These are phyloP conservation scores for Cicer pinnatifidum DNA, from an alignment of 306 rosid genomes.

Conservation along the genomic window DNA sequence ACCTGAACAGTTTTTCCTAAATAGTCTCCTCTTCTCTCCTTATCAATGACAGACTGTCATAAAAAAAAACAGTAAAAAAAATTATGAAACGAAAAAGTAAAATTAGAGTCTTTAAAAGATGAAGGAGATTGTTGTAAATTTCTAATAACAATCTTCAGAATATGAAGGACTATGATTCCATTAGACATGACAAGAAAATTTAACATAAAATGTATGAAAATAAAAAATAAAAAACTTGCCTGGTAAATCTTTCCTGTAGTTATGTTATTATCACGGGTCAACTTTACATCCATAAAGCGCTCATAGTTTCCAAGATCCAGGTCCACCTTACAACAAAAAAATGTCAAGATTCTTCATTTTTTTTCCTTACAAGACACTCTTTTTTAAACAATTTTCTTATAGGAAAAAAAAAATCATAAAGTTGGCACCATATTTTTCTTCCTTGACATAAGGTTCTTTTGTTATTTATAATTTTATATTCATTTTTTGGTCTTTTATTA, in stretches of 20 bases:
- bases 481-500: not conserved
- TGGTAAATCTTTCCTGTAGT: slow-evolving; percentile 96
- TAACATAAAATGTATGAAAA: not conserved
- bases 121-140: slow-evolving; percentile 25
- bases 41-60: slow-evolving; percentile 67
- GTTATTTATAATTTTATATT: not conserved
- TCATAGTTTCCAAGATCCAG: slow-evolving; percentile 98
- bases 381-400: slow-evolving; percentile 41
- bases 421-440: slow-evolving; percentile 29
- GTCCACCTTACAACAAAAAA: slow-evolving; percentile 80
- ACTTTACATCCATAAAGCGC: slow-evolving; percentile 80
- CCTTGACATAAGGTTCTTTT: slow-evolving; percentile 17
- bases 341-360: slow-evolving; percentile 42
- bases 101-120: slow-evolving; percentile 18
- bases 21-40: slow-evolving; percentile 85
- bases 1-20: slow-evolving; percentile 93
- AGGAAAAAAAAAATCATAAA: slow-evolving; percentile 29
- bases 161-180: slow-evolving; percentile 22
- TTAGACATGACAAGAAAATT: not conserved
- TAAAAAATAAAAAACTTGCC: slow-evolving; percentile 53
- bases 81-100: slow-evolving; percentile 4
- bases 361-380: slow-evolving; percentile 1
- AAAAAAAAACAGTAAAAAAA: slow-evolving; percentile 4
- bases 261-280: slow-evolving; percentile 91
- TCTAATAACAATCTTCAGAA: slow-evolving; percentile 40